Percentiles rank a stretch among this genome's conserved stretches.
These are phyloP conservation scores for Sextonia rubra DNA, from an alignment of 164 flowering plant genomes.

Conservation along the genomic window DNA sequence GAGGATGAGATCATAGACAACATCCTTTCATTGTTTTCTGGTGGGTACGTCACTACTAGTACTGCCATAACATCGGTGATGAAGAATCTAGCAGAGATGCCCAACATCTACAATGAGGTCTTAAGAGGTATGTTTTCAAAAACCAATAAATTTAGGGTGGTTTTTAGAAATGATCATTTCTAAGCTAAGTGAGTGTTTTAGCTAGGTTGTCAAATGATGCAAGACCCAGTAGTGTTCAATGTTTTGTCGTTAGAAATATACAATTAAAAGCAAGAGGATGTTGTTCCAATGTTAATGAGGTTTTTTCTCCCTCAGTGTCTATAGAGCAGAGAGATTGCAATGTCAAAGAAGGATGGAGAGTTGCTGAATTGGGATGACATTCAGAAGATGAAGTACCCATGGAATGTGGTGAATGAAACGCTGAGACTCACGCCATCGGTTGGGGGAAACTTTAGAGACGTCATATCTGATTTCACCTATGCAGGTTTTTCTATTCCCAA, in stretches of 20 bases:
- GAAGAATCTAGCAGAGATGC: constrained; percentile 31
- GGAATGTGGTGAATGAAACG: constrained; percentile 26
- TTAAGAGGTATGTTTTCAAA: too few relatives aligned
- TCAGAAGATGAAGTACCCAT: constrained; percentile 25
- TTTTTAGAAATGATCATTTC: too few relatives aligned
- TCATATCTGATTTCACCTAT: constrained; percentile 17
- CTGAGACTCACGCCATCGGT: constrained; percentile 22
- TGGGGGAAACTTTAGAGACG: constrained; percentile 20
- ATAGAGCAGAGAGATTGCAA: constrained; percentile 26
- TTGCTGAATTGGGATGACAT: constrained; percentile 24
- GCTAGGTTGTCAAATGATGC: too few relatives aligned
- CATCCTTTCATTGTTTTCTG: constrained; percentile 45
- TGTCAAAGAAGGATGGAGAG: constrained; percentile 14
- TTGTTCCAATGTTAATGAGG: too few relatives aligned
- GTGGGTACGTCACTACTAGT: constrained; percentile 55
- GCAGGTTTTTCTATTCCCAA: constrained; percentile 24
- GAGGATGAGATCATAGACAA: constrained; percentile 54
- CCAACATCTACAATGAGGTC: too few relatives aligned
- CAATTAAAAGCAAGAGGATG: too few relatives aligned
- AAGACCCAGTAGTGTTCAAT: too few relatives aligned
- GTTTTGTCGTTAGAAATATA: too few relatives aligned
- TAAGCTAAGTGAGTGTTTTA: too few relatives aligned
- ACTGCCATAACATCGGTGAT: constrained; percentile 39
- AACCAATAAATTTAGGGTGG: too few relatives aligned
- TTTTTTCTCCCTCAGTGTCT: too few relatives aligned